These are phyloP conservation scores for Cytospora mali DNA, from an alignment of 2,329 filamentous ascomycete species.

Conservation along the genomic window DNA sequence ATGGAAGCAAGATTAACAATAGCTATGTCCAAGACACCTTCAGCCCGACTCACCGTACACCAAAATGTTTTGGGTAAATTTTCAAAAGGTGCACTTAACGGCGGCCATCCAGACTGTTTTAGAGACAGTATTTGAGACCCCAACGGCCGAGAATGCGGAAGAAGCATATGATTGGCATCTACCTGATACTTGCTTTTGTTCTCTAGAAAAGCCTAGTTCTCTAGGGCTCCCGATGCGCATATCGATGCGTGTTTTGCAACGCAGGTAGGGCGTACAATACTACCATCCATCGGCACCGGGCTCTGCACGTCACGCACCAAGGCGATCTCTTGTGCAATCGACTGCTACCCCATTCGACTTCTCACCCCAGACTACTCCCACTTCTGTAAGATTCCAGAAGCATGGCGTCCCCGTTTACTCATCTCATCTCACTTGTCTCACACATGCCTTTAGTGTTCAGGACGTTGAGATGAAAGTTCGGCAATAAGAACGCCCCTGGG, in stretches of 20 bases:
- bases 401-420: constrained; percentile 2
- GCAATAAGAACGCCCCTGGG: constrained; percentile 14
- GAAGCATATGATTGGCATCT: constrained; percentile 7
- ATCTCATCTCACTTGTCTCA: constrained; percentile 23
- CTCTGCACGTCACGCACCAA: neutral
- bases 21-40: constrained; percentile 7
- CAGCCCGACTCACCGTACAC: constrained; percentile 13
- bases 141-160: constrained; percentile 21
- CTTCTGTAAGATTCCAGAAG: neutral
- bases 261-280: neutral
- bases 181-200: neutral
- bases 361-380: neutral
- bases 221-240: neutral
- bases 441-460: constrained; percentile 11
- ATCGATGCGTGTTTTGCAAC: neutral
- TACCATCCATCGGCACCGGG: neutral
- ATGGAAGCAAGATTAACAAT: neutral
- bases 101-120: neutral
- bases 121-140: constrained; percentile 19
- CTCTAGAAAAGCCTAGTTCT: neutral
- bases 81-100: neutral
- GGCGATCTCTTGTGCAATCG: too few species aligned
- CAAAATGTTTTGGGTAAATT: constrained; percentile 6
- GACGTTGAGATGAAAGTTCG: neutral
- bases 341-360: too few species aligned